These are phyloP conservation scores for Rhodotorula sp. DNA, from an alignment of 1,284 basidiomycete genomes.

Conservation along the genomic window DNA sequence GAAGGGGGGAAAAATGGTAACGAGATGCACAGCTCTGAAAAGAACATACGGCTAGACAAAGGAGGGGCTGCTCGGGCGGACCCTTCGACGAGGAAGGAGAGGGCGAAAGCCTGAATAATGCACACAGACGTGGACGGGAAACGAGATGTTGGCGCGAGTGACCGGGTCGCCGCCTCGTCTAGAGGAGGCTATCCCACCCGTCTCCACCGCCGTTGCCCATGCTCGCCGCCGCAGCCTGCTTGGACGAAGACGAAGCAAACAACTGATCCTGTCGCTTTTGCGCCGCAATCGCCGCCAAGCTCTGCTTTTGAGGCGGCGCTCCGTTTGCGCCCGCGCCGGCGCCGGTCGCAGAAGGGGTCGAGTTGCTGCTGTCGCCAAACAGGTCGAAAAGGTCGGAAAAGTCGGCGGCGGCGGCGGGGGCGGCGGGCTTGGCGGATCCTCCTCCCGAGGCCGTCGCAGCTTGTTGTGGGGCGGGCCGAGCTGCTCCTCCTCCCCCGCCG, in stretches of 20 bases:
- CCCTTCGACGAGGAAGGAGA: too few species aligned
- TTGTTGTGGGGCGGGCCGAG: background rate
- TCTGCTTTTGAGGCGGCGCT: conserved; percentile 41
- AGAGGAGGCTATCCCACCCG: conserved; percentile 30
- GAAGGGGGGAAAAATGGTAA: too few species aligned
- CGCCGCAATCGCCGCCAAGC: conserved; percentile 49
- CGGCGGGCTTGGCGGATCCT: conserved; percentile 1
- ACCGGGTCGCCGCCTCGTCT: too few species aligned
- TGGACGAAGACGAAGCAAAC: conserved; percentile 14
- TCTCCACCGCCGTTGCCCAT: background rate
- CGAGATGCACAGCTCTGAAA: background rate
- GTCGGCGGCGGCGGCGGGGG: conserved; percentile 15
- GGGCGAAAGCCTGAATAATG: background rate
- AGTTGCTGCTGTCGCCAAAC: background rate
- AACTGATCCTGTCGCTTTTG: conserved; percentile 43
- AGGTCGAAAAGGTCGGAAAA: conserved; percentile 37
- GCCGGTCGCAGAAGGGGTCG: conserved; percentile 15
- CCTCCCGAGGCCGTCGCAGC: background rate
- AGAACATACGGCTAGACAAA: background rate
- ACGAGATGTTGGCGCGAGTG: too few species aligned
- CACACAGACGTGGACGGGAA: background rate
- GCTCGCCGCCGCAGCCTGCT: background rate
- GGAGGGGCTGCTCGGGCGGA: too few species aligned
- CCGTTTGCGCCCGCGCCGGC: conserved; percentile 13
- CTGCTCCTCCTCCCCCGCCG: background rate